Conservation (phyloP, 495 filamentous ascomycete genomes). For the Trichocladium uniseriatum region DNA sequence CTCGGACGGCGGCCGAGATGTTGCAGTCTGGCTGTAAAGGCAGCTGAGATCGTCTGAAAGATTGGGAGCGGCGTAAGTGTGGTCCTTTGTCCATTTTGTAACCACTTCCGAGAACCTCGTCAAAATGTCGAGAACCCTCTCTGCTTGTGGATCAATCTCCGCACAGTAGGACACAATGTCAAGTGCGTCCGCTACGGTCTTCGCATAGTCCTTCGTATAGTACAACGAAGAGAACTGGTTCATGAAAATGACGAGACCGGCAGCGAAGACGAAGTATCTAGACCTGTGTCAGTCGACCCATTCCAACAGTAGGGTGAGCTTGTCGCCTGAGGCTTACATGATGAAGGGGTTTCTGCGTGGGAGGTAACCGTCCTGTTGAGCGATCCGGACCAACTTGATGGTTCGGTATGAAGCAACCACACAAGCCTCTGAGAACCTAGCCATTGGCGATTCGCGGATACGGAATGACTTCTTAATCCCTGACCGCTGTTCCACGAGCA, state of each 20-base stretch:
- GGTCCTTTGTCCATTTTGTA: constrained; percentile 31
- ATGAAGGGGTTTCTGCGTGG: constrained; percentile 59
- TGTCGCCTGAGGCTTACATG: constrained; percentile 35
- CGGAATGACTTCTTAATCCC: constrained; percentile 22
- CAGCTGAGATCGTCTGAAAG: constrained; percentile 32
- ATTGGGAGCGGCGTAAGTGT: constrained; percentile 28
- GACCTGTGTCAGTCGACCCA: background rate
- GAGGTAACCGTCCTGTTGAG: constrained; percentile 50
- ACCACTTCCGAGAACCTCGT: constrained; percentile 52
- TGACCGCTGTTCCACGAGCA: constrained; percentile 23
- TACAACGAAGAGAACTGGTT: constrained; percentile 62
- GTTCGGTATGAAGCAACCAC: constrained; percentile 61
- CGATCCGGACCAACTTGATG: constrained; percentile 50
- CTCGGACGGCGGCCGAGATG: background rate
- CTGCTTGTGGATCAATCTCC: constrained; percentile 54
- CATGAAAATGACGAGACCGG: constrained; percentile 56
- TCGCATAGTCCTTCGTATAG: constrained; percentile 44
- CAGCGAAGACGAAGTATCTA: constrained; percentile 63
- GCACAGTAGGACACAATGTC: constrained; percentile 53
- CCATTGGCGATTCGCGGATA: constrained; percentile 38
- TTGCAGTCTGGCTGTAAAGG: constrained; percentile 16
- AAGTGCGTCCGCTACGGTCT: constrained; percentile 50
- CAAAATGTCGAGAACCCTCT: constrained; percentile 54
- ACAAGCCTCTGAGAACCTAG: constrained; percentile 60
- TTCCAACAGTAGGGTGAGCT: background rate